phyloP scores from a whole-genome alignment of 306 rosid species.

The Hylodesmum podocarpum region DNA sequence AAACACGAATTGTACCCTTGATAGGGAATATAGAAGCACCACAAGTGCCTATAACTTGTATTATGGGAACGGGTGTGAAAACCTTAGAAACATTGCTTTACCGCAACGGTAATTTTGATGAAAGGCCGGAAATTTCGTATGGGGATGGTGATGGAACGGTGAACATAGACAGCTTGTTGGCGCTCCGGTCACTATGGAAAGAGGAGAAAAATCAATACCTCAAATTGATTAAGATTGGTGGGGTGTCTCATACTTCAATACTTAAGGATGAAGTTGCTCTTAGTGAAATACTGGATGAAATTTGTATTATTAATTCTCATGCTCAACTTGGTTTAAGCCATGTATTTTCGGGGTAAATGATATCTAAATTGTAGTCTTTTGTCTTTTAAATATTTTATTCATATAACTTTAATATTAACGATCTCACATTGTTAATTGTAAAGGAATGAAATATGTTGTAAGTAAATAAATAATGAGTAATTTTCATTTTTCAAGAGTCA shows the following conservation, averaged over 20 bases:
- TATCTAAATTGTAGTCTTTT: no score
- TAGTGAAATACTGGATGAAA: constrained; percentile 40
- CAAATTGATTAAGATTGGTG: constrained; percentile 46
- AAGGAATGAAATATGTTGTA: no score
- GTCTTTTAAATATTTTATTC: no score
- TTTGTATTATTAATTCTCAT: constrained; percentile 49
- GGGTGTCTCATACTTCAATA: constrained; percentile 60
- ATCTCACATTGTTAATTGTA: no score
- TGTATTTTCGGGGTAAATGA: neutral
- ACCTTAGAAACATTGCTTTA: constrained; percentile 68
- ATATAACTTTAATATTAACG: no score
- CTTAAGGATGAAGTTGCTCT: constrained; percentile 62
- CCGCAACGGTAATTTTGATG: constrained; percentile 55
- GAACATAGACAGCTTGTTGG: constrained; percentile 74
- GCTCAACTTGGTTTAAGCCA: neutral
- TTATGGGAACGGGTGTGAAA: constrained; percentile 61
- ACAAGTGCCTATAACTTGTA: constrained; percentile 65
- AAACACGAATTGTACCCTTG: constrained; percentile 56
- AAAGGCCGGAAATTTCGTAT: constrained; percentile 52
- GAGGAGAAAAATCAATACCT: constrained; percentile 51
- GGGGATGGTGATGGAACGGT: constrained; percentile 97
- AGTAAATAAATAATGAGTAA: no score
- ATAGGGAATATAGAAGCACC: constrained; percentile 53
- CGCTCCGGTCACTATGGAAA: constrained; percentile 58
- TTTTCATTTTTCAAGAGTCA: no score